phyloP scores from a whole-genome alignment of 148 eudicot species.

The Vaccinium darrowii region DNA sequence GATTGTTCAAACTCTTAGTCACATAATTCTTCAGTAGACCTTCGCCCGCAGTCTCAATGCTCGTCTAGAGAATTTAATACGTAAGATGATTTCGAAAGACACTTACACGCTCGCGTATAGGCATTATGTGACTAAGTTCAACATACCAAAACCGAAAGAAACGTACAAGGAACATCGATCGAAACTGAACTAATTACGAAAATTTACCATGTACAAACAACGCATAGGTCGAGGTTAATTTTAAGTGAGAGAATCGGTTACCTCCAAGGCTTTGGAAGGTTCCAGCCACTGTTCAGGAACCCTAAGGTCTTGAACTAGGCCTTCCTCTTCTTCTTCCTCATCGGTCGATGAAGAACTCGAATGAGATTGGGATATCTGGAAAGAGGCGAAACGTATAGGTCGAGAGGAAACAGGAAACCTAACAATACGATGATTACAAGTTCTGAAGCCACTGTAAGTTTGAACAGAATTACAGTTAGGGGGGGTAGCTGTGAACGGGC shows the following conservation, averaged over 20 bases:
- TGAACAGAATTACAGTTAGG: background rate
- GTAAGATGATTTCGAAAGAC: too few species aligned
- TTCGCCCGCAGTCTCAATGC: too few species aligned
- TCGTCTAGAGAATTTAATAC: too few species aligned
- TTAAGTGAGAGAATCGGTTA: background rate
- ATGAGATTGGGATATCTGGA: conserved; percentile 6
- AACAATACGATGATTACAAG: conserved; percentile 9
- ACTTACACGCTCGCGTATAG: too few species aligned
- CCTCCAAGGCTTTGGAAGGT: conserved; percentile 62
- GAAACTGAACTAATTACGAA: background rate
- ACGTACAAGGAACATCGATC: background rate
- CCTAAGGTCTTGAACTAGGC: conserved; percentile 52
- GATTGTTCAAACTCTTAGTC: background rate
- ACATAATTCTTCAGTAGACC: too few species aligned
- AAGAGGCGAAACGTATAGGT: background rate
- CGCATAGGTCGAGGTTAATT: background rate
- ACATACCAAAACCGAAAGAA: background rate
- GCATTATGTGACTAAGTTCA: background rate
- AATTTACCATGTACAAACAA: background rate
- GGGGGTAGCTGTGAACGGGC: background rate
- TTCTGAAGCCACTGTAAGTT: background rate
- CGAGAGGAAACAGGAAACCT: conserved; percentile 4
- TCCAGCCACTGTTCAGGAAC: conserved; percentile 67
- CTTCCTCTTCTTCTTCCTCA: conserved; percentile 27
- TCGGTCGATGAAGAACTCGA: conserved; percentile 15